Evolutionary conservation across 2,329 filamentous ascomycete species (phyloP), one percentile per base, ranked within the genome.

Genomic region (Phialophora expanda): DNA sequence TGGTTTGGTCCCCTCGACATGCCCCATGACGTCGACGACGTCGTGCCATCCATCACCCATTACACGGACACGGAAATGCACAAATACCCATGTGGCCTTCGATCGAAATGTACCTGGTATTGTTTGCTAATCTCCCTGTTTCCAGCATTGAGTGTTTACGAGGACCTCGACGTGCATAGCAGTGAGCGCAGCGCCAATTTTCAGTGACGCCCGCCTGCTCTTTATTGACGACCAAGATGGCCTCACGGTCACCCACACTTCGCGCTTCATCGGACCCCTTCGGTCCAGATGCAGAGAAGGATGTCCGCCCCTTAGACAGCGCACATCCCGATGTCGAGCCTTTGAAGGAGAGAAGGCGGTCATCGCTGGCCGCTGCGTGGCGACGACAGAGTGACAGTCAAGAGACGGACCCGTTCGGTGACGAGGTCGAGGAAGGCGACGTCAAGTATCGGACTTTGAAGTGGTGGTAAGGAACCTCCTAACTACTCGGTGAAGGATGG

Each of bases 391-490:
- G 61, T 28, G 56, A 12, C 22, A 26, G 58, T 56, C 61, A 59
- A 24, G 54, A 64, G 26, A n/a, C n/a, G 61, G 69, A 70, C 44
- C 69, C 69, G 2, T 70, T 70, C 34, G 66, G 59, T 1, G 64
- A 69, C 3, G 69, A 67, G 44, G 59, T 53, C 4, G 66, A 56
- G 28, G 69, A 66, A 24, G 69, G 61, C 20, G 65, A 32, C 28
- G 66, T 70, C 51, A 65, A 71, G 46, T 71, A 71, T 62, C 62
- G 66, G 32, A 70, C 68, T 20, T 48, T 71, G 62, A 61, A 62
- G 41, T 71, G 69, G 69, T 71, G 69, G 66, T 68, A 57, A 62
- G 54, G 54, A 63, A 3, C 56, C 2, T 32, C 12, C 24, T 30
- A 6, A 20, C 28, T 53, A 20, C 22, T 54, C 11, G 30, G 26